phyloP scores from a whole-genome alignment of 2,329 filamentous ascomycete genomes.

The Paecilomyces fulvus region DNA sequence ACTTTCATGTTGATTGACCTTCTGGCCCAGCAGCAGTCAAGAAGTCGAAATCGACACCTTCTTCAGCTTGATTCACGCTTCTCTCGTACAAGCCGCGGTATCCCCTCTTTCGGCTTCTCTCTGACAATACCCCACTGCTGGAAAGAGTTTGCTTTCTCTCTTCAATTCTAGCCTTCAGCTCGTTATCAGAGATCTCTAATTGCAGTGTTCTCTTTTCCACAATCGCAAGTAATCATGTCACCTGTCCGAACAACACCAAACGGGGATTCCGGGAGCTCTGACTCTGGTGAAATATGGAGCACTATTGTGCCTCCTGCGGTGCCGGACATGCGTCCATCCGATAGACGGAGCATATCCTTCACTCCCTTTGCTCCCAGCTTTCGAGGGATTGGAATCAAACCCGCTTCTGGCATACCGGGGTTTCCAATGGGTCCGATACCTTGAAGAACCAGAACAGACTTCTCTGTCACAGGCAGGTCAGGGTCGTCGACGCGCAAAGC shows the following conservation, averaged over 20 bases:
- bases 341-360: slow-evolving; percentile 45
- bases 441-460: slow-evolving; percentile 42
- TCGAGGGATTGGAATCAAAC: slow-evolving; percentile 43
- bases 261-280: slow-evolving; percentile 38
- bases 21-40: slow-evolving; percentile 18
- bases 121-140: slow-evolving; percentile 9
- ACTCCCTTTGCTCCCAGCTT: slow-evolving; percentile 42
- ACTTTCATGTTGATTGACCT: not conserved
- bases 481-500: slow-evolving; percentile 39
- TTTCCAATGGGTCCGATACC: slow-evolving; percentile 44
- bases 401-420: slow-evolving; percentile 47
- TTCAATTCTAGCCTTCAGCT: slow-evolving; percentile 32
- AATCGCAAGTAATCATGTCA: slow-evolving; percentile 40
- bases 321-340: slow-evolving; percentile 48
- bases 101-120: slow-evolving; percentile 23
- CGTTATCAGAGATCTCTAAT: slow-evolving; percentile 34
- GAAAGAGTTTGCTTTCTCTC: slow-evolving; percentile 15
- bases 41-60: slow-evolving; percentile 35
- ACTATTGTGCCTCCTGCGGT: slow-evolving; percentile 49
- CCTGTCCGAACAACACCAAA: slow-evolving; percentile 43
- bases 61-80: slow-evolving; percentile 35
- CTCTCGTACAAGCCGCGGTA: slow-evolving; percentile 35
- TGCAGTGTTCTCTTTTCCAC: slow-evolving; percentile 35
- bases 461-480: slow-evolving; percentile 33
- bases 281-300: slow-evolving; percentile 47